phyloP scores from a whole-genome alignment of 2,329 filamentous ascomycete genomes.

The Fusarium piperis region DNA sequence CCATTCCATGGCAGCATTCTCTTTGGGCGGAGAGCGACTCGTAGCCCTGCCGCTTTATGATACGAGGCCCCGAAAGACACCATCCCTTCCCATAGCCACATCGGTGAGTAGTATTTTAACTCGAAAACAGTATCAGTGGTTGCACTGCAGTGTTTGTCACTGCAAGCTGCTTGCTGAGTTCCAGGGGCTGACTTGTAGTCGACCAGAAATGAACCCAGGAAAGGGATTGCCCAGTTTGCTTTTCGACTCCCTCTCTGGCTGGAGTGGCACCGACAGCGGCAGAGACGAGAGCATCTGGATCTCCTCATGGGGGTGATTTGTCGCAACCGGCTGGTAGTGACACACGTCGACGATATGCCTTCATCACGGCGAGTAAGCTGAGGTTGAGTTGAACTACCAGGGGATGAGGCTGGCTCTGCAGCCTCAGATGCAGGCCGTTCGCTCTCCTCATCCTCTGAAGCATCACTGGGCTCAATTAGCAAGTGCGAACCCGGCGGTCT shows the following conservation, averaged over 20 bases:
- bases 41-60: background rate
- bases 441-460: background rate
- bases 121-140: background rate
- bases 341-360: background rate
- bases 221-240: background rate
- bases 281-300: background rate
- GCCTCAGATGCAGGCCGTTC: background rate
- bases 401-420: background rate
- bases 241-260: background rate
- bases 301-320: background rate
- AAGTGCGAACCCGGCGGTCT: background rate
- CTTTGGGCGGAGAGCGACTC: background rate
- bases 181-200: background rate
- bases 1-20: background rate
- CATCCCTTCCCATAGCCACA: slow-evolving; percentile 2
- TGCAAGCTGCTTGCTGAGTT: background rate
- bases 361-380: background rate
- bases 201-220: background rate
- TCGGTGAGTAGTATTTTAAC: background rate
- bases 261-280: background rate
- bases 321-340: background rate
- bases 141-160: background rate
- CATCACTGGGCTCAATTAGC: no score
- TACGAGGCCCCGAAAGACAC: background rate
- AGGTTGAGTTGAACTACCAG: background rate